Base-by-base conservation (phyloP, 2,329 filamentous ascomycete species). In the Phialophora verrucosa region DNA sequence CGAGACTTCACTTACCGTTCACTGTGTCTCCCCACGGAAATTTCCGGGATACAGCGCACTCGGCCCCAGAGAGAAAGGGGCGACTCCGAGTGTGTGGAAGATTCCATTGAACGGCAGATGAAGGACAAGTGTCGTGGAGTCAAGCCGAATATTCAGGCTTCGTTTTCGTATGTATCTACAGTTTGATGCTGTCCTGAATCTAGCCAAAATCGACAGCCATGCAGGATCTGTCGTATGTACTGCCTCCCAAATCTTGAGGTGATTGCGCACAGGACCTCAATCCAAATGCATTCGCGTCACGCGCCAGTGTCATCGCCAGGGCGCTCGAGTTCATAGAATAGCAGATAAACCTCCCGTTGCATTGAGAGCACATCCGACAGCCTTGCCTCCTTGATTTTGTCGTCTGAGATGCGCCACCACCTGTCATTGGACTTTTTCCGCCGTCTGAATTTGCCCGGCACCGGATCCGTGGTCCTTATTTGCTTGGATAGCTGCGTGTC, bases 351-450 rank as follows among this genome's bases (percentile, higher is more conserved):
- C 78, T 99, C 95, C 74, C 90, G 90, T 79, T 97, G 93, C 93
- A 97, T 97, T 7, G 88, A 88, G 65, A 99, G 78, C 6, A 99
- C 92, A 72, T 99, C 95, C 62, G 85, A 87, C 5, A 93, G 98
- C 82, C 93, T 97, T 71, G 92, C 90, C 79, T 98, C 94, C 76
- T 94, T 95, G 74, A 98, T 88, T 79, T 96, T 97, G 71, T 99
- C 95, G 76, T 99, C 95, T 71, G 93, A 97, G 71, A 99, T 96
- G 42, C 95, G 88, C 95, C 95, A 99, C 95, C 95, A 99, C 49
- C 90, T 88, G 74, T 96, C 90, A 53, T 84, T 85, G 12, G 82
- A 78, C 74, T 87, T 88, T 71, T 84, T 86, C 67, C 85, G 87
- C 72, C 86, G 88, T 69, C 82, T 86, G 42, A 66, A 67, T 58